Evolutionary conservation across 1,284 basidiomycete species (phyloP).

Genomic region (Cerrena zonata): DNA sequence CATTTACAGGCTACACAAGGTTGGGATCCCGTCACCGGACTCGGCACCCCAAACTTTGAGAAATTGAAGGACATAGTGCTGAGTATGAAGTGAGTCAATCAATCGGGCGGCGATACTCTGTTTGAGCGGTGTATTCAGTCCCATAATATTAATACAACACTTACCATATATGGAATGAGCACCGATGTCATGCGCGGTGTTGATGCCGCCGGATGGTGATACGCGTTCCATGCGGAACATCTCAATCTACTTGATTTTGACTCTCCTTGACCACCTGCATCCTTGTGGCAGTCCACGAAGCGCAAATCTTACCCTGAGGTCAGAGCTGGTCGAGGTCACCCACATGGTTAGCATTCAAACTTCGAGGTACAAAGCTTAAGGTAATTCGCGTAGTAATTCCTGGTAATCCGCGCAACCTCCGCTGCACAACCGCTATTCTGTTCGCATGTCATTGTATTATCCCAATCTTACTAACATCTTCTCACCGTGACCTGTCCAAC

Average conservation of each 20-base stretch:
- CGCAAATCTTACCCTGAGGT: too few relatives aligned
- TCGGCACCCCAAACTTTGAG: slow-evolving; percentile 27
- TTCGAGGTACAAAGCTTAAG: too few relatives aligned
- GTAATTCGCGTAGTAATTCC: too few relatives aligned
- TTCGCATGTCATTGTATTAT: background rate
- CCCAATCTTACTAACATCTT: background rate
- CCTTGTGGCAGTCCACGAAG: too few relatives aligned
- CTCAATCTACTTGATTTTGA: too few relatives aligned
- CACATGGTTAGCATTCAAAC: too few relatives aligned
- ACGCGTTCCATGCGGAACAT: too few relatives aligned
- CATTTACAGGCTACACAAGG: slow-evolving; percentile 27
- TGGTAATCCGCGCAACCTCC: background rate
- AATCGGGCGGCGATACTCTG: too few relatives aligned
- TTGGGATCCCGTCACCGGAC: slow-evolving; percentile 33
- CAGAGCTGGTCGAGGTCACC: too few relatives aligned
- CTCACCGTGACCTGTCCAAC: background rate
- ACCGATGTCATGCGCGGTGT: too few relatives aligned
- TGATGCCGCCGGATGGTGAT: background rate
- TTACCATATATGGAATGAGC: background rate
- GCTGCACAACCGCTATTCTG: background rate
- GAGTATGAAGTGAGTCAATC: background rate
- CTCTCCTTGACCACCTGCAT: too few relatives aligned
- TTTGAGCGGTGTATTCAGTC: too few relatives aligned
- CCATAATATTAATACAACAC: background rate
- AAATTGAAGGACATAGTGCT: slow-evolving; percentile 18